phyloP scores from a whole-genome alignment of 2,329 filamentous ascomycete species.

The Aspergillus sp. region DNA sequence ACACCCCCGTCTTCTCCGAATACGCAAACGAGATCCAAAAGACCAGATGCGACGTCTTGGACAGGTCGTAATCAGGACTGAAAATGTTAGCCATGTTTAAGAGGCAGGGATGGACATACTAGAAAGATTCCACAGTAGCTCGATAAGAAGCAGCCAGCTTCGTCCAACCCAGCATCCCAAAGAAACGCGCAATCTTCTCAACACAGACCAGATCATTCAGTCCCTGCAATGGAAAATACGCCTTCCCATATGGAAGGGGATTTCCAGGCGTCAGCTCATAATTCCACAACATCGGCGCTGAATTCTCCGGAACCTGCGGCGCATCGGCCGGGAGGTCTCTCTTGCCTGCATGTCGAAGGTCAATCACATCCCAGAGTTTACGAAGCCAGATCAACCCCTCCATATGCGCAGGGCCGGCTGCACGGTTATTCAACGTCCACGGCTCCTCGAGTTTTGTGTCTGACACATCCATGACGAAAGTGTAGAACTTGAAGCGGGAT shows the following conservation, averaged over 20 bases:
- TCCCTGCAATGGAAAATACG: conserved; percentile 4
- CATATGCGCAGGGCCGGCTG: background rate
- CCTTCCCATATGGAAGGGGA: background rate
- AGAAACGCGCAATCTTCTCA: background rate
- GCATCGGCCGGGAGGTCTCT: background rate
- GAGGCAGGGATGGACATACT: background rate
- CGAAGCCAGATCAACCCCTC: background rate
- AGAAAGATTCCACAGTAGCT: background rate
- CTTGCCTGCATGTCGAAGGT: background rate
- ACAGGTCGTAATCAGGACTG: conserved; percentile 1
- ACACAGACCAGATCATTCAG: conserved; percentile 1
- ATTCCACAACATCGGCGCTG: background rate
- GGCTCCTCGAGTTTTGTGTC: background rate
- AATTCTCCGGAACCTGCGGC: background rate
- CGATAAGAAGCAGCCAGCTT: background rate
- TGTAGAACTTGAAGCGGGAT: background rate
- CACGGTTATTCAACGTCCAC: background rate
- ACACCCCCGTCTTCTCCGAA: background rate
- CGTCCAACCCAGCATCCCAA: background rate
- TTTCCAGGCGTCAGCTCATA: background rate
- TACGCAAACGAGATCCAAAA: conserved; percentile 9
- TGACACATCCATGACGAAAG: background rate
- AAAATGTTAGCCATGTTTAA: background rate
- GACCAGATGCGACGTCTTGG: background rate
- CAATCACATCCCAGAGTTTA: background rate